These are phyloP conservation scores for Viola odorata DNA, from an alignment of 345 rosid genomes.

Conservation along the genomic window DNA sequence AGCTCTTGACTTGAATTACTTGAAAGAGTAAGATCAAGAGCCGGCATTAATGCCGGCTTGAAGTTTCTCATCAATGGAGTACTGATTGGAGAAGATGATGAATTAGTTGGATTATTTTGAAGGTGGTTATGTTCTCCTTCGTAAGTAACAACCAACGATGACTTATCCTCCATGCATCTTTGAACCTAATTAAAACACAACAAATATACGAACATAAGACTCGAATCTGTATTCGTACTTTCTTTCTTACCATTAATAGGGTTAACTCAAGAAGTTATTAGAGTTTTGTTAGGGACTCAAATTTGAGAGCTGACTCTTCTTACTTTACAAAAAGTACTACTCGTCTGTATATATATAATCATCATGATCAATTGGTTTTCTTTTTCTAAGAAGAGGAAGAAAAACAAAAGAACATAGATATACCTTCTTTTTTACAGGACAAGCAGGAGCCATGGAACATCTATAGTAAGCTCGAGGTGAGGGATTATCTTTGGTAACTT, in stretches of 20 bases:
- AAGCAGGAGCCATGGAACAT: constrained; percentile 48
- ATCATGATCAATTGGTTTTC: no score
- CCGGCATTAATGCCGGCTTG: not conserved
- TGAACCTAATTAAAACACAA: constrained; percentile 35
- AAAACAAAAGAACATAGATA: not conserved
- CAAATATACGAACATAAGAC: not conserved
- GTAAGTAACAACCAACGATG: constrained; percentile 42
- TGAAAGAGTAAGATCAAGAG: constrained; percentile 36
- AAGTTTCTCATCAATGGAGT: constrained; percentile 6
- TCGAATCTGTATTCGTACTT: no score
- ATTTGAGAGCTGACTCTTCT: no score
- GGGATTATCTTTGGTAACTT: constrained; percentile 52
- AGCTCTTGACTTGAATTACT: constrained; percentile 3
- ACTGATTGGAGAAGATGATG: not conserved
- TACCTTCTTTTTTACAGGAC: constrained; percentile 66
- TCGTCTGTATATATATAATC: no score
- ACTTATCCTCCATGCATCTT: constrained; percentile 38
- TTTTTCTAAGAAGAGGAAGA: not conserved
- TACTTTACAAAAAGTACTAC: no score
- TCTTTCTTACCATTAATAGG: no score
- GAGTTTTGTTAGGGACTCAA: no score
- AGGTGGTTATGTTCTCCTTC: constrained; percentile 61
- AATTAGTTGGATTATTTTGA: constrained; percentile 2
- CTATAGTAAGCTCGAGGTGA: constrained; percentile 63
- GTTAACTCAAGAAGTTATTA: no score